A percentile compares a stretch with the other conserved stretches of the same genome.
phyloP scores from a whole-genome alignment of 805 yeast species.

The Wickerhamiella nectarea region DNA sequence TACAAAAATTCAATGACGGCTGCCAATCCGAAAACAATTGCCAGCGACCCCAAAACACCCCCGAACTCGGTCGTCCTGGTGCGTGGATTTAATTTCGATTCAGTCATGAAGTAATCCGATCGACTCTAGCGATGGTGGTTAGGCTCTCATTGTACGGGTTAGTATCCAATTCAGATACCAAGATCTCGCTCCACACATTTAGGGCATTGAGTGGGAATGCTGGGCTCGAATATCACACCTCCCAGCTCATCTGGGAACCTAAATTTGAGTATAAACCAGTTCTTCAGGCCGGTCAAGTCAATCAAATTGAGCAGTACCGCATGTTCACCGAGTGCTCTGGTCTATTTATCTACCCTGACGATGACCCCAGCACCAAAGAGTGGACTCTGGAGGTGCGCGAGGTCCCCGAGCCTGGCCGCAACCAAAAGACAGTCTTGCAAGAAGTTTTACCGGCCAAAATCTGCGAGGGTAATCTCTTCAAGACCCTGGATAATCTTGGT shows the following conservation, averaged over 20 bases:
- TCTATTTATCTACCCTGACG: neutral
- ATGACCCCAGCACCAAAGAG: conserved; percentile 5
- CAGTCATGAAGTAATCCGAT: neutral
- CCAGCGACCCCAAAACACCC: conserved; percentile 63
- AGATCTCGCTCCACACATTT: conserved; percentile 24
- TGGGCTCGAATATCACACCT: conserved; percentile 19
- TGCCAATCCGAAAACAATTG: conserved; percentile 57
- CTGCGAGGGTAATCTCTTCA: conserved; percentile 25
- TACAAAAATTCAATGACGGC: conserved; percentile 44
- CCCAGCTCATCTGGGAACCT: conserved; percentile 26
- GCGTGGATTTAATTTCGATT: conserved; percentile 40
- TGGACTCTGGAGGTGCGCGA: conserved; percentile 25
- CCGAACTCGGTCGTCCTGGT: conserved; percentile 63
- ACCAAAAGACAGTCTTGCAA: conserved; percentile 43
- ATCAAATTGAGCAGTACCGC: conserved; percentile 26
- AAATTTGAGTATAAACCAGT: conserved; percentile 20
- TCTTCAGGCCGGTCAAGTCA: conserved; percentile 24
- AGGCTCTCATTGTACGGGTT: conserved; percentile 26
- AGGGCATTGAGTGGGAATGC: conserved; percentile 29
- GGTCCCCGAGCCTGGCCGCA: conserved; percentile 30
- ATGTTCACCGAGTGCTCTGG: conserved; percentile 14
- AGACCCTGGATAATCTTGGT: conserved; percentile 49
- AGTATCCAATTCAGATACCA: conserved; percentile 22
- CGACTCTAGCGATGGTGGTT: conserved; percentile 22
- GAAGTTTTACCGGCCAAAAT: conserved; percentile 44